A percentile compares a stretch with the other conserved stretches of the same genome.
These are phyloP conservation scores for Boechera divaricarpa DNA, from an alignment of 345 rosid genomes.

Conservation along the genomic window DNA sequence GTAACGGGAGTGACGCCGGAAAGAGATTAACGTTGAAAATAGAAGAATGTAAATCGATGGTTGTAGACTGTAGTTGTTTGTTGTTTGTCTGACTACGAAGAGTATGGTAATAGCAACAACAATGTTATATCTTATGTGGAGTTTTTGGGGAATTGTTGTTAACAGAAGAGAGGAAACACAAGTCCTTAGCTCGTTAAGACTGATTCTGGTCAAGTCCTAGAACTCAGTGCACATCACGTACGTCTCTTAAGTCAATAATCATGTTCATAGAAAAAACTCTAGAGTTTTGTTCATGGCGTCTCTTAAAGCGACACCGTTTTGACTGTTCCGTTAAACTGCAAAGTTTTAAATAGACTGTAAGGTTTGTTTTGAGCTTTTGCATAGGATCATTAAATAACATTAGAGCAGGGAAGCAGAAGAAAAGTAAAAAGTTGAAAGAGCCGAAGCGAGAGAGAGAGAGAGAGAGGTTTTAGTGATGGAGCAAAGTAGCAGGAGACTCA, in stretches of 20 bases:
- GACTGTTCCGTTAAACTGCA: too few relatives aligned
- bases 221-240: neutral
- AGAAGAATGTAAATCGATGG: constrained; percentile 35
- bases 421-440: too few relatives aligned
- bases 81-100: constrained; percentile 28
- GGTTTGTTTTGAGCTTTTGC: too few relatives aligned
- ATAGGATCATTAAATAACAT: too few relatives aligned
- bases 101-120: constrained; percentile 30
- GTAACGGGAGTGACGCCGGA: constrained; percentile 79
- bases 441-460: neutral
- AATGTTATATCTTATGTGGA: constrained; percentile 2
- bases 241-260: neutral
- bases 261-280: too few relatives aligned
- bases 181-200: neutral
- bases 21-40: constrained; percentile 62
- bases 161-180: neutral
- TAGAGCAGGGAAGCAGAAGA: neutral
- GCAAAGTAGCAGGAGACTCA: constrained; percentile 29
- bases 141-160: constrained; percentile 9
- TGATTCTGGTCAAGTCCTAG: neutral
- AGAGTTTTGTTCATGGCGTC: too few relatives aligned
- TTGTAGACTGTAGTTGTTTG: constrained; percentile 28
- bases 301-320: too few relatives aligned
- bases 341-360: too few relatives aligned
- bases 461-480: constrained; percentile 28